A percentile compares a stretch with the other conserved stretches of the same genome.
Conservation (phyloP, 306 rosid genomes). For the Sicyos edulis region DNA sequence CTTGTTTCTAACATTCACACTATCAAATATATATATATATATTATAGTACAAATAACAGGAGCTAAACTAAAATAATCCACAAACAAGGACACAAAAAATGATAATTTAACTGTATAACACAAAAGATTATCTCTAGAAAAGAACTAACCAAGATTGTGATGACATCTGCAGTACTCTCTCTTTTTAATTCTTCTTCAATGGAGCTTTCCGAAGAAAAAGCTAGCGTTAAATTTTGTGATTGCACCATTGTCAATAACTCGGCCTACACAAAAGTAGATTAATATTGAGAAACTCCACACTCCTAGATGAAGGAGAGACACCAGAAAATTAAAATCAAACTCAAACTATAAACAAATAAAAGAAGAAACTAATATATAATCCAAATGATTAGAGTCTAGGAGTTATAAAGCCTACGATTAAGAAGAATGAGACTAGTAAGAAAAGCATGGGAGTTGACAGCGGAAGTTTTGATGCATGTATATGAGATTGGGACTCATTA, state of each 20-base stretch:
- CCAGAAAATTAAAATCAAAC: conserved; percentile 7
- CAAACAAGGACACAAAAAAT: background rate
- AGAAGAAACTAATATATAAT: background rate
- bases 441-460: background rate
- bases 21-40: background rate
- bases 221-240: conserved; percentile 71
- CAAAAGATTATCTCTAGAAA: conserved; percentile 10
- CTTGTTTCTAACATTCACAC: background rate
- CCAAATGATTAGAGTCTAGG: background rate
- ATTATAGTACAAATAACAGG: too few relatives aligned
- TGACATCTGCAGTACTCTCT: conserved; percentile 93
- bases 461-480: background rate
- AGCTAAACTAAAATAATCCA: background rate
- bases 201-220: conserved; percentile 98
- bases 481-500: background rate
- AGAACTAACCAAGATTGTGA: conserved; percentile 75
- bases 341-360: background rate
- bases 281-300: conserved; percentile 17
- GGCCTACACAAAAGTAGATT: conserved; percentile 42
- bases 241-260: conserved; percentile 76
- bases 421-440: conserved; percentile 10
- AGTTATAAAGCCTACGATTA: background rate
- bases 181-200: conserved; percentile 91
- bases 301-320: conserved; percentile 8
- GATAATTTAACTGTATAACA: background rate